Percentiles rank a stretch among this genome's conserved stretches.
phyloP scores from a whole-genome alignment of 495 filamentous ascomycete genomes.

The Xylaria castorea region DNA sequence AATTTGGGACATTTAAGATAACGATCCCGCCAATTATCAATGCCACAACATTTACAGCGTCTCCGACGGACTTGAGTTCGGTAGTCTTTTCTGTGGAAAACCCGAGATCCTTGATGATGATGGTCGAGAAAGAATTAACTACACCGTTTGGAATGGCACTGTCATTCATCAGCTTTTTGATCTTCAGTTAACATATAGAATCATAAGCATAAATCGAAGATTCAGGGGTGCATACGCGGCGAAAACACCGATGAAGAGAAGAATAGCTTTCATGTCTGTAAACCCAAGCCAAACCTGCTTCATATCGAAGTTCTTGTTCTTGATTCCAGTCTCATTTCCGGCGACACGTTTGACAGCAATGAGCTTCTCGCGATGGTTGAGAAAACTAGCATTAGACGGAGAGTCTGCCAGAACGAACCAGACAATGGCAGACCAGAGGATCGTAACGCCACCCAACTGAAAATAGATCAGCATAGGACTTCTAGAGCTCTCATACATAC shows the following conservation, averaged over 20 bases:
- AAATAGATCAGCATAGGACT: neutral
- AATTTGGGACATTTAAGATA: constrained; percentile 34
- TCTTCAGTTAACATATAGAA: too few species aligned
- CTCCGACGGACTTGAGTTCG: constrained; percentile 35
- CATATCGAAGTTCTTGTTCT: constrained; percentile 54
- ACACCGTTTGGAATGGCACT: constrained; percentile 28
- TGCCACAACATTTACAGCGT: constrained; percentile 34
- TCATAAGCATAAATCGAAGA: neutral
- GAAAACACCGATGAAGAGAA: constrained; percentile 26
- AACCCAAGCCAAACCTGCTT: constrained; percentile 33
- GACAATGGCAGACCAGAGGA: constrained; percentile 56
- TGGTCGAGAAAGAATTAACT: constrained; percentile 37
- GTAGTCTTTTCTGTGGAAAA: constrained; percentile 33
- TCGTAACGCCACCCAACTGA: constrained; percentile 50
- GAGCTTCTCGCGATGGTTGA: constrained; percentile 52
- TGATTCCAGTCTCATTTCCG: constrained; percentile 61
- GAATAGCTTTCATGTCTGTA: constrained; percentile 15
- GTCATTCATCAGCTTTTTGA: neutral
- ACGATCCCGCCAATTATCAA: constrained; percentile 28
- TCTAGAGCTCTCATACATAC: neutral
- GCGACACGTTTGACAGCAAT: constrained; percentile 57
- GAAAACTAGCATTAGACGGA: constrained; percentile 56
- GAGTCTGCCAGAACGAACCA: constrained; percentile 61
- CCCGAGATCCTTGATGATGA: constrained; percentile 37
- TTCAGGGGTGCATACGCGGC: constrained; percentile 6